Conservation (phyloP, 805 yeast species). For the Metschnikowia koreensis region DNA sequence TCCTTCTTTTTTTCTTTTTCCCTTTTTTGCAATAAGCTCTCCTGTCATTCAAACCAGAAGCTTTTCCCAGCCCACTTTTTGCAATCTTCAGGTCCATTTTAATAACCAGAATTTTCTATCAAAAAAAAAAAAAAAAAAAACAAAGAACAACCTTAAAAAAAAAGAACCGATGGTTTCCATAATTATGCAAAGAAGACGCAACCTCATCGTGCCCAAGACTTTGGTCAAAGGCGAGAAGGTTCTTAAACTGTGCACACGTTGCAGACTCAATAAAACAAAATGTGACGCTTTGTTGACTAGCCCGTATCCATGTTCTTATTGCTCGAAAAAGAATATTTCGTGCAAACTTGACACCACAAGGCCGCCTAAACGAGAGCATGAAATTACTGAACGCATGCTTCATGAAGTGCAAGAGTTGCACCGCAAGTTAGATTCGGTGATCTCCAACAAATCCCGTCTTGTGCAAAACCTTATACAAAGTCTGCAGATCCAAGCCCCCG, state of each 20-base stretch:
- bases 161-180: slow-evolving; percentile 14
- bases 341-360: slow-evolving; percentile 55
- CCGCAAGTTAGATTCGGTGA: slow-evolving; percentile 12
- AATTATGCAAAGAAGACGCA: slow-evolving; percentile 18
- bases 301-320: slow-evolving; percentile 58
- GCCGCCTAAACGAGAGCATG: slow-evolving; percentile 17
- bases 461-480: slow-evolving; percentile 6
- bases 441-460: slow-evolving; percentile 12
- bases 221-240: slow-evolving; percentile 18
- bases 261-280: slow-evolving; percentile 64
- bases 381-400: slow-evolving; percentile 13
- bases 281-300: slow-evolving; percentile 54
- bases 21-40: too few species aligned
- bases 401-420: slow-evolving; percentile 17
- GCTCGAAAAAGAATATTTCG: slow-evolving; percentile 48
- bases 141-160: background rate
- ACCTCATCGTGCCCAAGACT: slow-evolving; percentile 12
- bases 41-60: too few species aligned
- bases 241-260: slow-evolving; percentile 57
- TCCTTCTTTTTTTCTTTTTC: too few species aligned
- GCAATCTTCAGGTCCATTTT: too few species aligned
- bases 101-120: background rate
- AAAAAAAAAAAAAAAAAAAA: background rate
- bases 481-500: background rate
- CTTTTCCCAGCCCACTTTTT: too few species aligned